phyloP scores from a whole-genome alignment of 2,329 filamentous ascomycete genomes.

The Talaromyces sp. region DNA sequence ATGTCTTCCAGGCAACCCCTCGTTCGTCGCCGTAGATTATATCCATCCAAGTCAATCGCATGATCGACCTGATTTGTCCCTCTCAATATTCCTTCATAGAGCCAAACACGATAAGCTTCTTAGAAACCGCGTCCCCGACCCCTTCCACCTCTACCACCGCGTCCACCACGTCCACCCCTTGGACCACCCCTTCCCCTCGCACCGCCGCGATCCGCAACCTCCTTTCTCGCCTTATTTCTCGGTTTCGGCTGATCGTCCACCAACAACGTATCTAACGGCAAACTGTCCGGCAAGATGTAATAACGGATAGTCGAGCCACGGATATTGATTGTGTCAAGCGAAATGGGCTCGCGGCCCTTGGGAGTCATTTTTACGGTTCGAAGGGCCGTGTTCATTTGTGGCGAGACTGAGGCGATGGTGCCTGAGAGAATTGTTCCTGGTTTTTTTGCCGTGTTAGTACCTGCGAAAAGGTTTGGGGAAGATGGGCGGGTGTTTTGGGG shows the following conservation, averaged over 20 bases:
- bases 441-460: neutral
- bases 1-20: no score
- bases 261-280: slow-evolving; percentile 90
- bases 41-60: no score
- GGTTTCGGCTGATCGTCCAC: slow-evolving; percentile 97
- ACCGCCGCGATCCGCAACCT: slow-evolving; percentile 58
- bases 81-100: no score
- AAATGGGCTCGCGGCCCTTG: slow-evolving; percentile 80
- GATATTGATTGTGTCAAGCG: slow-evolving; percentile 93
- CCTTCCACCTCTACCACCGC: slow-evolving; percentile 30
- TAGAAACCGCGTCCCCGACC: slow-evolving; percentile 52
- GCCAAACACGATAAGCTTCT: no score
- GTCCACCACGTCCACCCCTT: slow-evolving; percentile 34
- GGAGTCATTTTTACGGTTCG: slow-evolving; percentile 96
- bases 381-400: slow-evolving; percentile 97
- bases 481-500: no score
- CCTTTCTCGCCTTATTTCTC: slow-evolving; percentile 99
- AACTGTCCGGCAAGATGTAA: slow-evolving; percentile 91
- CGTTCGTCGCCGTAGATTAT: no score
- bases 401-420: slow-evolving; percentile 93
- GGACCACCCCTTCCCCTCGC: slow-evolving; percentile 46
- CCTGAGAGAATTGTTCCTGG: slow-evolving; percentile 91
- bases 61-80: no score
- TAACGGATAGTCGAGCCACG: slow-evolving; percentile 95
- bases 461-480: neutral